These are phyloP conservation scores for Arthroderma sp. DNA, from an alignment of 2,329 filamentous ascomycete genomes.

Conservation along the genomic window DNA sequence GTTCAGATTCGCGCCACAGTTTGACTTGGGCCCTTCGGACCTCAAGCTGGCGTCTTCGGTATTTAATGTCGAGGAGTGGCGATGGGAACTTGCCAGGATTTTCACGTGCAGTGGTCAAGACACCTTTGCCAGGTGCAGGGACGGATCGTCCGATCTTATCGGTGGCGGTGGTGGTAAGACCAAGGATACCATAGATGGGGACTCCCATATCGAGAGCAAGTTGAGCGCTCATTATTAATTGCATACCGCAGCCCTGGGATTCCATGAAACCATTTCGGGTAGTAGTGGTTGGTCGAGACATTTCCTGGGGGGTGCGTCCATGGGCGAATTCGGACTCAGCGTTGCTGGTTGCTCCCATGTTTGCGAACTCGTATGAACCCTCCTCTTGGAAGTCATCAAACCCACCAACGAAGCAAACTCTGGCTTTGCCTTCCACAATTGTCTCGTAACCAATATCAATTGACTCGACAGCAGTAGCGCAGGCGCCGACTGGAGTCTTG, in stretches of 20 bases:
- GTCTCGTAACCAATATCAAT: slow-evolving; percentile 97
- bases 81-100: slow-evolving; percentile 84
- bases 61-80: slow-evolving; percentile 92
- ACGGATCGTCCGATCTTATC: slow-evolving; percentile 99
- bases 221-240: slow-evolving; percentile 95
- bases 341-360: slow-evolving; percentile 99
- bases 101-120: slow-evolving; percentile 89
- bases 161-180: slow-evolving; percentile 85
- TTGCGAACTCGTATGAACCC: slow-evolving; percentile 98
- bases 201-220: slow-evolving; percentile 97
- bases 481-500: slow-evolving; percentile 96
- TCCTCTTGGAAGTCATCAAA: slow-evolving; percentile 99
- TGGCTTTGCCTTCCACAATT: slow-evolving; percentile 95
- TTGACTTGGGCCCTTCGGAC: slow-evolving; percentile 88
- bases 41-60: slow-evolving; percentile 88
- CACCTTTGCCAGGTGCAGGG: slow-evolving; percentile 89
- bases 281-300: slow-evolving; percentile 95
- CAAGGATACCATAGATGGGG: slow-evolving; percentile 89
- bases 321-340: slow-evolving; percentile 92
- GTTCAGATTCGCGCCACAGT: slow-evolving; percentile 89
- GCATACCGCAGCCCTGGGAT: slow-evolving; percentile 94
- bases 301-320: slow-evolving; percentile 87
- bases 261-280: slow-evolving; percentile 99
- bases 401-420: slow-evolving; percentile 92
- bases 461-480: slow-evolving; percentile 92